Evolutionary conservation across 2,329 filamentous ascomycete species (phyloP).

Genomic region (Colletotrichum chlorophyti): DNA sequence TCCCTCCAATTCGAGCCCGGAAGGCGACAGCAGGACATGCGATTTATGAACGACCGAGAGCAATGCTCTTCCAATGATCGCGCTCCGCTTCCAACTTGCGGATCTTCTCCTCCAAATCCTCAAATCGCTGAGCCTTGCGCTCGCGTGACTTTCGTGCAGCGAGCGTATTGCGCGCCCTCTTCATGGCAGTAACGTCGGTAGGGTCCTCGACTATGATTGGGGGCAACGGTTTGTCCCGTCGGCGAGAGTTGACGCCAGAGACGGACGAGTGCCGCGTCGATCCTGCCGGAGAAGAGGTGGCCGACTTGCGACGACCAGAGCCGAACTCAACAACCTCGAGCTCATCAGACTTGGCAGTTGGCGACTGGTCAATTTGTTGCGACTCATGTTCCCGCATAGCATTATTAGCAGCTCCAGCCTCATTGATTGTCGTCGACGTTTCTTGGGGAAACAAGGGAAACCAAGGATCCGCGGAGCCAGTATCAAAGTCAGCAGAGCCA

Average conservation of each 20-base stretch:
- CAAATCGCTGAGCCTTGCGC: conserved; percentile 80
- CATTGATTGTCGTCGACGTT: conserved; percentile 17
- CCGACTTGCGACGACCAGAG: conserved; percentile 55
- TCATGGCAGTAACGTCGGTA: conserved; percentile 78
- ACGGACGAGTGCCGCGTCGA: conserved; percentile 69
- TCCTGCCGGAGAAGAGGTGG: conserved; percentile 48
- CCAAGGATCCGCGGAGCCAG: conserved; percentile 65
- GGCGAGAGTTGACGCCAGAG: conserved; percentile 74
- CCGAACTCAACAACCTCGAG: conserved; percentile 49
- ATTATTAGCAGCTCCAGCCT: conserved; percentile 31
- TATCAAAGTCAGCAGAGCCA: conserved; percentile 59
- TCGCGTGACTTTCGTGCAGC: conserved; percentile 93
- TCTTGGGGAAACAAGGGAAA: conserved; percentile 74
- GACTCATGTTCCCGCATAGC: not conserved
- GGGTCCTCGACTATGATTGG: conserved; percentile 80
- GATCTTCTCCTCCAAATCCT: conserved; percentile 77
- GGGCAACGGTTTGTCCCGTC: conserved; percentile 81
- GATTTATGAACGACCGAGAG: conserved; percentile 40
- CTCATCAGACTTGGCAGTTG: conserved; percentile 53
- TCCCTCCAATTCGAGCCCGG: conserved; percentile 7
- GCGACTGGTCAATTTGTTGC: conserved; percentile 43
- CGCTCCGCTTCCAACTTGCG: conserved; percentile 70
- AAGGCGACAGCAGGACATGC: not conserved
- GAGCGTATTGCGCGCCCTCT: conserved; percentile 91
- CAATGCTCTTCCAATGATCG: conserved; percentile 69